These are phyloP conservation scores for Isoetes taiwanensis DNA, from an alignment of 75 land plant species.

Conservation along the genomic window DNA sequence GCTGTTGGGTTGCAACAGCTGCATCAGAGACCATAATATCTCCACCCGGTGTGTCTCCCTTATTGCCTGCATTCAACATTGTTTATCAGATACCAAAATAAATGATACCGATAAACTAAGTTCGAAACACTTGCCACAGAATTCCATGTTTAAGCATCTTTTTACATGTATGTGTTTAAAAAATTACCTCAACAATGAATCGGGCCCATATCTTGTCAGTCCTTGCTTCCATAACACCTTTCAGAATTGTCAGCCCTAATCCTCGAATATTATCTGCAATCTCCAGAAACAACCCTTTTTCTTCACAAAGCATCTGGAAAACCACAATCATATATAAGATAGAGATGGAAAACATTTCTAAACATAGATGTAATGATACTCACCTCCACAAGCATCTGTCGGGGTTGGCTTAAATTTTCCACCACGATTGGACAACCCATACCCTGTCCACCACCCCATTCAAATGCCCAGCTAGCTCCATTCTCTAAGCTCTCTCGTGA, in stretches of 20 bases:
- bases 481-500: slow-evolving; percentile 42
- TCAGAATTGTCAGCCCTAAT: slow-evolving; percentile 67
- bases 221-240: slow-evolving; percentile 63
- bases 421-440: slow-evolving; percentile 55
- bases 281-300: slow-evolving; percentile 59
- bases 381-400: slow-evolving; percentile 78
- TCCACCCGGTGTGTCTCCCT: slow-evolving; percentile 47
- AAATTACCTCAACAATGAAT: slow-evolving; percentile 70
- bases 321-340: too few species aligned
- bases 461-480: slow-evolving; percentile 82
- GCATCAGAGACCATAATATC: slow-evolving; percentile 46
- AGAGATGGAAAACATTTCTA: too few species aligned
- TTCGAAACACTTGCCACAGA: too few species aligned
- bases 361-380: too few species aligned
- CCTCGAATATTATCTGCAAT: slow-evolving; percentile 63
- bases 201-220: slow-evolving; percentile 68
- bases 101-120: too few species aligned
- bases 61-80: slow-evolving; percentile 67
- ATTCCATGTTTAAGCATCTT: too few species aligned
- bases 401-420: slow-evolving; percentile 61
- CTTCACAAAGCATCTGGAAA: slow-evolving; percentile 77
- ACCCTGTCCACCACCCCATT: slow-evolving; percentile 44
- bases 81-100: too few species aligned
- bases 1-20: slow-evolving; percentile 29
- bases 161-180: too few species aligned